phyloP scores from a whole-genome alignment of 2,329 filamentous ascomycete genomes.

The Pyricularia grisea region DNA sequence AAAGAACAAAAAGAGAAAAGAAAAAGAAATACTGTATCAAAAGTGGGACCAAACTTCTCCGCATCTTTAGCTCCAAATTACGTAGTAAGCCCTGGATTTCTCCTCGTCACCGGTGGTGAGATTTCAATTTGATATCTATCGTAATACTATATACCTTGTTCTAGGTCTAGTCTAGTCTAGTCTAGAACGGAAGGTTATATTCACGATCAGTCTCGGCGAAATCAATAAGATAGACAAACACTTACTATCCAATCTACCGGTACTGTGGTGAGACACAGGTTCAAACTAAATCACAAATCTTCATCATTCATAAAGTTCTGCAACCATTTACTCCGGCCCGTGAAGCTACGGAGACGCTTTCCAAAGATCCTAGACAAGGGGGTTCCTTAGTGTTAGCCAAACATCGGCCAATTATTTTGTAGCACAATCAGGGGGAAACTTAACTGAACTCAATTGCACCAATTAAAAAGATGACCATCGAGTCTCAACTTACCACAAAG shows the following conservation, averaged over 20 bases:
- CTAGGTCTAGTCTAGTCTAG: too few species aligned
- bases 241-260: background rate
- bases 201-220: background rate
- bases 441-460: background rate
- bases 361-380: constrained; percentile 28
- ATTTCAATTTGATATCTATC: background rate
- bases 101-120: background rate
- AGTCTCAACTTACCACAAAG: constrained; percentile 28
- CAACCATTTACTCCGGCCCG: constrained; percentile 27
- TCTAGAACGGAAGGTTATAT: background rate
- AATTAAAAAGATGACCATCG: too few species aligned
- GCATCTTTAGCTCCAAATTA: background rate
- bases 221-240: background rate
- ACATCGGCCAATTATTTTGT: background rate
- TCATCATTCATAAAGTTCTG: constrained; percentile 19
- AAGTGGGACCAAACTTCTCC: background rate
- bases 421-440: background rate
- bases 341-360: constrained; percentile 32
- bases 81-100: background rate
- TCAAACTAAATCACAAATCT: background rate
- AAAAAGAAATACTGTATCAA: background rate
- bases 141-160: background rate
- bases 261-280: background rate
- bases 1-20: background rate
- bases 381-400: background rate